Evolutionary conservation across 805 yeast genomes (phyloP).

Genomic region (Teunomyces aglyptinius): DNA sequence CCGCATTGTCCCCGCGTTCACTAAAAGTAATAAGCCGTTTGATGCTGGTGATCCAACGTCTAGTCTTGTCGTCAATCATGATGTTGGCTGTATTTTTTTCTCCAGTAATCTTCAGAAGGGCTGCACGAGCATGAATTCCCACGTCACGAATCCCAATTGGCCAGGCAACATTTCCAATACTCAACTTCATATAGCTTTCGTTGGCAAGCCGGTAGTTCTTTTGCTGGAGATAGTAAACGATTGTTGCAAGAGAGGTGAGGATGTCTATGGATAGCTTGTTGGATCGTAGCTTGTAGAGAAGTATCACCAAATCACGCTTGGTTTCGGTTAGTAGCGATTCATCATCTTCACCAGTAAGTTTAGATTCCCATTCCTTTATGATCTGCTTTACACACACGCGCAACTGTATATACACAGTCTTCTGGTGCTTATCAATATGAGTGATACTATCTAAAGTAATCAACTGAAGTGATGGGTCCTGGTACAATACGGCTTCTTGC

Average conservation of each 20-base stretch:
- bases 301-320: conserved; percentile 47
- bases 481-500: conserved; percentile 19
- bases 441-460: conserved; percentile 9
- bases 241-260: conserved; percentile 56
- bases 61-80: conserved; percentile 71
- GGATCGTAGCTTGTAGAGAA: conserved; percentile 42
- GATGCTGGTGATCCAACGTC: conserved; percentile 73
- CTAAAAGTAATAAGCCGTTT: conserved; percentile 68
- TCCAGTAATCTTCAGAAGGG: conserved; percentile 56
- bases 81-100: conserved; percentile 57
- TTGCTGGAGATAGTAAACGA: conserved; percentile 59
- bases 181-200: conserved; percentile 68
- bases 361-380: conserved; percentile 42
- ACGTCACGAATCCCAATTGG: conserved; percentile 82
- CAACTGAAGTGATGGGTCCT: conserved; percentile 7
- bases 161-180: conserved; percentile 90
- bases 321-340: conserved; percentile 29
- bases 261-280: conserved; percentile 42
- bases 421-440: conserved; percentile 13
- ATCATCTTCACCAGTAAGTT: conserved; percentile 8
- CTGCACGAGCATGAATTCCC: conserved; percentile 75
- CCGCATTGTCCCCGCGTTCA: conserved; percentile 14
- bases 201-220: conserved; percentile 51
- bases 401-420: conserved; percentile 37
- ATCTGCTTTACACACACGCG: conserved; percentile 49